phyloP scores from a whole-genome alignment of 2,329 filamentous ascomycete species.

The Exophiala mesophila region DNA sequence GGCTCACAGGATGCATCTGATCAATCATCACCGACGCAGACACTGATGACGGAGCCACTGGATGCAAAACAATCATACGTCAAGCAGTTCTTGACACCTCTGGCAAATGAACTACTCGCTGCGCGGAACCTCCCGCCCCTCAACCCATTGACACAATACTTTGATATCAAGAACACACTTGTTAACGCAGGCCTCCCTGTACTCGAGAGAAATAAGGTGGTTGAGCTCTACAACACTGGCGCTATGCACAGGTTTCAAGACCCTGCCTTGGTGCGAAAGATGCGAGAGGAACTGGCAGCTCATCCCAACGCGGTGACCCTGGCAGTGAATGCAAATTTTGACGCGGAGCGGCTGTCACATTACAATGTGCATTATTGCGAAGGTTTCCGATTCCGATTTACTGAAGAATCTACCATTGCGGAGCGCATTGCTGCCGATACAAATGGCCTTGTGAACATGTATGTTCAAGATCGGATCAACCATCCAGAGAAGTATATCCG shows the following conservation, averaged over 20 bases:
- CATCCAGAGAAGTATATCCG: neutral
- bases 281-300: constrained; percentile 2
- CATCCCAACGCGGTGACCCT: constrained; percentile 9
- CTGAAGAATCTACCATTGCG: constrained; percentile 16
- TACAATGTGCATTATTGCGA: constrained; percentile 13
- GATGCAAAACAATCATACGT: neutral
- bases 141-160: neutral
- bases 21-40: too few species aligned
- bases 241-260: neutral
- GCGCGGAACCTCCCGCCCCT: neutral
- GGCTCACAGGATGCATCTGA: too few species aligned
- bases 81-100: neutral
- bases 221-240: neutral
- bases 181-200: neutral
- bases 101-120: neutral
- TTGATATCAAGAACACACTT: neutral
- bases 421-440: constrained; percentile 18
- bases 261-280: neutral
- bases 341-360: constrained; percentile 13
- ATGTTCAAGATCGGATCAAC: constrained; percentile 8
- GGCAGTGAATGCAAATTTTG: constrained; percentile 2
- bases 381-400: constrained; percentile 23
- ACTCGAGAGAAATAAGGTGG: neutral
- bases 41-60: neutral
- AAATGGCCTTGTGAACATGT: constrained; percentile 3